Conservation (phyloP, 164 flowering plant genomes). For the Akebia trifoliata region DNA sequence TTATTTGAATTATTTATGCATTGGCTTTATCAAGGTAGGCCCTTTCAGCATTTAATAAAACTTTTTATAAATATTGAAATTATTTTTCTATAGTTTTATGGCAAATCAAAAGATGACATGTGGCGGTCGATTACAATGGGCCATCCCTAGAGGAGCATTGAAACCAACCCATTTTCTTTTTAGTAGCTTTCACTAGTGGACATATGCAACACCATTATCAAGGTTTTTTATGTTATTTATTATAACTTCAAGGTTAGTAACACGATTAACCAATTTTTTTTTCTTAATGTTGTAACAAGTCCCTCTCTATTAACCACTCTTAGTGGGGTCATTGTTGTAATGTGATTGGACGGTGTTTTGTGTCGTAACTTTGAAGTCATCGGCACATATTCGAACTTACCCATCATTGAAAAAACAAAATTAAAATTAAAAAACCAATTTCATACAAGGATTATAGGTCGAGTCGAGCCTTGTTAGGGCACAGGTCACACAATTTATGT, state of each 20-base stretch:
- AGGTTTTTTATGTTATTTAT: conserved; percentile 2
- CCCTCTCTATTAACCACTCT: conserved; percentile 2
- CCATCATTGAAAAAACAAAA: not conserved
- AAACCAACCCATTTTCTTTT: not conserved
- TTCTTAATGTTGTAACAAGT: not conserved
- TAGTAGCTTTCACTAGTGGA: conserved; percentile 8
- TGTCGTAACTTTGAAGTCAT: conserved; percentile 4
- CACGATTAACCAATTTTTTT: not conserved
- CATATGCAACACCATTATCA: not conserved
- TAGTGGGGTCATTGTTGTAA: conserved; percentile 1
- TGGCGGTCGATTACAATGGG: not conserved
- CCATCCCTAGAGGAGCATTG: not conserved
- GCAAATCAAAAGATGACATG: not conserved
- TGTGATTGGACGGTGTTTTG: conserved; percentile 3
- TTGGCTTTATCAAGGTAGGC: not conserved
- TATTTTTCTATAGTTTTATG: not conserved
- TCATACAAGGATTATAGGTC: not conserved
- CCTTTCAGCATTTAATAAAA: not conserved
- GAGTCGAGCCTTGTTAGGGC: not conserved
- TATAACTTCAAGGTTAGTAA: not conserved
- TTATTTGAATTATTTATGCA: not conserved
- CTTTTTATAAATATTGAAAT: not conserved
- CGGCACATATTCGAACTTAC: not conserved
- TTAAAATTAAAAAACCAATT: not conserved
- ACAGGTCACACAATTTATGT: not conserved